phyloP scores from a whole-genome alignment of 1,139 yeast genomes.

The Saccharomyces hybrid region DNA sequence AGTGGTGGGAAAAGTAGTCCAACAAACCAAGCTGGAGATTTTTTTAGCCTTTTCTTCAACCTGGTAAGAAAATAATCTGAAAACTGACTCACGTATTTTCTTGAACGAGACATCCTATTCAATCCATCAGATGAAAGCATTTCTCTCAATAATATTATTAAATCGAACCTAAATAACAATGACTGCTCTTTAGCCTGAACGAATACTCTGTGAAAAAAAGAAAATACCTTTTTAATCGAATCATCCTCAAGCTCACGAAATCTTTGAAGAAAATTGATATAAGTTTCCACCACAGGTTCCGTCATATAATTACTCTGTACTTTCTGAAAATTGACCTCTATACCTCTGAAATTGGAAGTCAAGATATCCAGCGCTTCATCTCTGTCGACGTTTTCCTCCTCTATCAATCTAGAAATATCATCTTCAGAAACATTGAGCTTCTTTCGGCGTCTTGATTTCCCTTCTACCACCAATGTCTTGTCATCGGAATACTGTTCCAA shows the following conservation, averaged over 20 bases:
- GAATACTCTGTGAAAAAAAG: conserved; percentile 67
- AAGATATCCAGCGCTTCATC: conserved; percentile 34
- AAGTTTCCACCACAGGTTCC: conserved; percentile 33
- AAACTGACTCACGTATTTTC: conserved; percentile 59
- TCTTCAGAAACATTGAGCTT: conserved; percentile 24
- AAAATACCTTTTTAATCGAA: conserved; percentile 56
- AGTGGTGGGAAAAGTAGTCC: conserved; percentile 64
- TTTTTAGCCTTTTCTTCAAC: conserved; percentile 43
- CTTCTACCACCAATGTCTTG: conserved; percentile 46
- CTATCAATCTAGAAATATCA: conserved; percentile 37
- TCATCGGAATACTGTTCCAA: conserved; percentile 64
- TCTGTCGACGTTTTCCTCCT: conserved; percentile 39
- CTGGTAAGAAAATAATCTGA: conserved; percentile 59
- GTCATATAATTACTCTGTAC: conserved; percentile 36
- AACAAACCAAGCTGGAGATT: conserved; percentile 50
- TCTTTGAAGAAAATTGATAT: conserved; percentile 37
- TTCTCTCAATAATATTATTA: conserved; percentile 49
- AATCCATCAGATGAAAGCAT: conserved; percentile 36
- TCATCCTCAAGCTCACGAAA: conserved; percentile 55
- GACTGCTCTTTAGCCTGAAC: conserved; percentile 53
- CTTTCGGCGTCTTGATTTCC: conserved; percentile 36
- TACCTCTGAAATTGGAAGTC: conserved; percentile 27
- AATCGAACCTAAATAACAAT: conserved; percentile 67
- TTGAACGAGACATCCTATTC: conserved; percentile 32
- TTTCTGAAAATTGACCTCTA: conserved; percentile 42